Conservation (phyloP, 2,329 filamentous ascomycete species). For the Sclerotinia subarctica region DNA sequence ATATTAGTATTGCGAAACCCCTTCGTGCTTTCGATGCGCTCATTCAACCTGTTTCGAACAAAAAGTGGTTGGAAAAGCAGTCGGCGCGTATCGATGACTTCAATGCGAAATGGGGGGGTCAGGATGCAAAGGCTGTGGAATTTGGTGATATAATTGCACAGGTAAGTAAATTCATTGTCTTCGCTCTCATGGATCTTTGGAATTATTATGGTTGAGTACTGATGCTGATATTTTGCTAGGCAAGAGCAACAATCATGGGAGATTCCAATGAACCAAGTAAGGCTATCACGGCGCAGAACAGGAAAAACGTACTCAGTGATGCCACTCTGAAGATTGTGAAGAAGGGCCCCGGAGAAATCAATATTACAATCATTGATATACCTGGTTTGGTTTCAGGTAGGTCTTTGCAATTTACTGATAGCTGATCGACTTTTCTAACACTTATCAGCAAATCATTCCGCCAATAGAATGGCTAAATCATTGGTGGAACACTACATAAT, state of each 20-base stretch:
- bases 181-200: accelerated
- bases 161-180: background rate
- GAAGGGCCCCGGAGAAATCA: constrained; percentile 25
- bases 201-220: too few species aligned
- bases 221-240: background rate
- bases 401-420: background rate
- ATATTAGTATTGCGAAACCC: background rate
- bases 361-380: constrained; percentile 34
- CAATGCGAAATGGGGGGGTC: background rate
- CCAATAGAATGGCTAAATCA: constrained; percentile 23
- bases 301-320: background rate
- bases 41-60: background rate
- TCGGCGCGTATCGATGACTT: background rate
- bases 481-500: constrained; percentile 40
- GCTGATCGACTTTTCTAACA: background rate
- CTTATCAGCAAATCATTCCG: background rate
- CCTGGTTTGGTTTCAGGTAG: constrained; percentile 33
- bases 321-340: constrained; percentile 21
- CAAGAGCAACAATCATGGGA: constrained; percentile 2
- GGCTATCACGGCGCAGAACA: background rate
- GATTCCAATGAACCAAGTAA: background rate
- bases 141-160: background rate
- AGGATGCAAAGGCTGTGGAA: background rate
- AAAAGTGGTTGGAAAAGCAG: background rate
- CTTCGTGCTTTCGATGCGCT: background rate